phyloP scores from a whole-genome alignment of 768 basidiomycete genomes.

The Termitomyces sp. region DNA sequence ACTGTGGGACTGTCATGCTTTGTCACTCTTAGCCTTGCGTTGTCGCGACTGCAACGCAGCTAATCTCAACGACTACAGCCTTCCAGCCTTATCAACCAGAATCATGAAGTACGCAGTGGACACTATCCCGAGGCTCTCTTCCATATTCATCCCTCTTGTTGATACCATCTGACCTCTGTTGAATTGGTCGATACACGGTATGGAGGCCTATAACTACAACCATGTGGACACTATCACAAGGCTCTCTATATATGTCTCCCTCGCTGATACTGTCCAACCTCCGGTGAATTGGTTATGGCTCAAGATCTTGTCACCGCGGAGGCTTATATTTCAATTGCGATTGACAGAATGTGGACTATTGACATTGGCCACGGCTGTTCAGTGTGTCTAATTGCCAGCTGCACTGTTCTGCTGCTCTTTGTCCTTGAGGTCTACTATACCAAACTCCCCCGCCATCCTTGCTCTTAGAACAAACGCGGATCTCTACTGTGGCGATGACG shows the following conservation, averaged over 20 bases:
- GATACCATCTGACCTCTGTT: neutral
- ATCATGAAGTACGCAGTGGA: neutral
- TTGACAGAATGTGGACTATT: neutral
- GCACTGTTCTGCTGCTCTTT: neutral
- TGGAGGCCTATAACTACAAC: too few relatives aligned
- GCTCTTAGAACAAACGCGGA: neutral
- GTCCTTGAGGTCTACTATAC: neutral
- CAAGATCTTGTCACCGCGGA: neutral
- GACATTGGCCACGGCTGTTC: neutral
- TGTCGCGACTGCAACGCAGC: neutral
- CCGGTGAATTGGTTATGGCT: neutral
- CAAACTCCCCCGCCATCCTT: too few relatives aligned
- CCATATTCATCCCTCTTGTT: neutral
- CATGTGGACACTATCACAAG: neutral
- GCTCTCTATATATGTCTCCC: neutral
- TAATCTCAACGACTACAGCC: neutral
- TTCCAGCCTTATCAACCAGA: neutral
- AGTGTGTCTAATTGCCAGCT: neutral
- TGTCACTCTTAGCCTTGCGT: neutral
- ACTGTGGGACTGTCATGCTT: neutral
- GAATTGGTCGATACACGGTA: too few relatives aligned
- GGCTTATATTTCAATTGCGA: neutral
- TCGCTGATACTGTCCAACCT: neutral
- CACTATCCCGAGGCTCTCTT: neutral
- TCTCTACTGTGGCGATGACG: neutral